Conservation (phyloP, 306 rosid genomes). For the Amphicarpaea edgeworthii region DNA sequence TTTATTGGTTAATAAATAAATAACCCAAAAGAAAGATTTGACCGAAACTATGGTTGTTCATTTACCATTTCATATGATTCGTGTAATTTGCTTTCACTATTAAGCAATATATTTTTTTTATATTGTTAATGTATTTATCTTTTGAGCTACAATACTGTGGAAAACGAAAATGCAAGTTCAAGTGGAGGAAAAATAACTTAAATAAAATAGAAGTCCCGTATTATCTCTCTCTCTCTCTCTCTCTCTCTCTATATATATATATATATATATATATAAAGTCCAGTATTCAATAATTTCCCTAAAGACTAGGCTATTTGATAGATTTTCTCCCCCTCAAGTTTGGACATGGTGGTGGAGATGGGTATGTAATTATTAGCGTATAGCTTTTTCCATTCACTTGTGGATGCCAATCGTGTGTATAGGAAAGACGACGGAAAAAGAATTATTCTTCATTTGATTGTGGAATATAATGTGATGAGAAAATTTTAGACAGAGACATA, state of each 20-base stretch:
- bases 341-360: slow-evolving; percentile 1
- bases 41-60: background rate
- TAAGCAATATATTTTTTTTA: background rate
- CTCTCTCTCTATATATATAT: no score
- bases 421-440: background rate
- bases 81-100: background rate
- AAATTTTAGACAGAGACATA: background rate
- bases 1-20: background rate
- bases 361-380: background rate
- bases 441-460: slow-evolving; percentile 30
- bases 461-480: slow-evolving; percentile 21
- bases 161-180: background rate
- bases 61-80: background rate
- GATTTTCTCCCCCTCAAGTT: background rate
- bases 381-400: slow-evolving; percentile 3
- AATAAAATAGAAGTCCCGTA: background rate
- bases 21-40: no score
- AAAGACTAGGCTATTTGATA: background rate
- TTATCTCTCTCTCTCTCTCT: no score
- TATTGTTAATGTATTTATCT: background rate
- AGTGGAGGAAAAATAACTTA: background rate
- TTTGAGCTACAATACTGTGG: background rate
- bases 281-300: background rate
- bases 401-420: slow-evolving; percentile 10
- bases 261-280: background rate